Conservation (phyloP, 106 monocot genomes). For the Phalaenopsis aphrodite region DNA sequence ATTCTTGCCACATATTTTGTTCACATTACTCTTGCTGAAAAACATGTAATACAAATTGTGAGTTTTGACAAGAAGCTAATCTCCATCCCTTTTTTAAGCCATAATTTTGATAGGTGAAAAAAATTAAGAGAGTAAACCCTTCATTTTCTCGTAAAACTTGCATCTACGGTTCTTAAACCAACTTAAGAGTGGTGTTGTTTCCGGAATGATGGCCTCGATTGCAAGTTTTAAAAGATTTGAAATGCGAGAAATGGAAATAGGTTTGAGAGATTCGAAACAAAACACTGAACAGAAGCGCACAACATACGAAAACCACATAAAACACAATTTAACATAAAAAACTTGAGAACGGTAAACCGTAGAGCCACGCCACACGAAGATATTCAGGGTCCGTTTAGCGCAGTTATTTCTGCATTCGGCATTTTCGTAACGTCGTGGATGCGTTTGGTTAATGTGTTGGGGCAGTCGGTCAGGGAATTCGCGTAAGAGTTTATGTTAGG, state of each 20-base stretch:
- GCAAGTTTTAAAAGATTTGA: conserved; percentile 17
- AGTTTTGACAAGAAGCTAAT: conserved; percentile 1
- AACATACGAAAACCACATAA: no score
- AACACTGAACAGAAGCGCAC: no score
- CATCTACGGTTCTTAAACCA: conserved; percentile 53
- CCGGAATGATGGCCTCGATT: conserved; percentile 70
- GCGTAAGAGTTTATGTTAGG: no score
- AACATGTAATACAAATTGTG: conserved; percentile 70
- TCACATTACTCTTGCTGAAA: conserved; percentile 51
- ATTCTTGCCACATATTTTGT: conserved; percentile 59
- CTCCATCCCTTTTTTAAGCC: background rate
- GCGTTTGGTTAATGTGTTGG: no score
- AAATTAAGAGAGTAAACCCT: conserved; percentile 59
- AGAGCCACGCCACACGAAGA: no score
- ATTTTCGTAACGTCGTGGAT: no score
- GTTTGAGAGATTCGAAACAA: no score
- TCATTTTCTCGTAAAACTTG: conserved; percentile 49
- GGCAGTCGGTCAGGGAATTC: no score
- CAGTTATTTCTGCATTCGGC: no score
- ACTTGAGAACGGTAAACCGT: no score
- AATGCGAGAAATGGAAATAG: background rate
- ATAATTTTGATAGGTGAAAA: conserved; percentile 33
- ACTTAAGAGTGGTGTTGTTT: conserved; percentile 52
- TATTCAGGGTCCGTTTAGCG: no score
- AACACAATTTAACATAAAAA: no score